Evolutionary conservation across 2,329 filamentous ascomycete genomes (phyloP).

Genomic region (Sclerotinia sclerotiorum): DNA sequence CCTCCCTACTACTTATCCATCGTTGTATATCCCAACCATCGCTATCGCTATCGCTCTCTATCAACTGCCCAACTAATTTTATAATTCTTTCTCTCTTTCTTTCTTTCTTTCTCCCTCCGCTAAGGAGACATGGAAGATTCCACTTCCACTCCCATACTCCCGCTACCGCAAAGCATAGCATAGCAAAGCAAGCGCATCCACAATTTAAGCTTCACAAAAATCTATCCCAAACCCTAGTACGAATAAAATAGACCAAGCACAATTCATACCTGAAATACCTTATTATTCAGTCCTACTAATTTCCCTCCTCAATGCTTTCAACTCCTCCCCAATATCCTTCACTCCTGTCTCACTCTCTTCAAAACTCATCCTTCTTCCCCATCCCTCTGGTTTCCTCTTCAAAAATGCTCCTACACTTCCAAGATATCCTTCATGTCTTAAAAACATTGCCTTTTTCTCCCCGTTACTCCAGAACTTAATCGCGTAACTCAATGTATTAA

Average conservation of each 20-base stretch:
- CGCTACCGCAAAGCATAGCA: no score
- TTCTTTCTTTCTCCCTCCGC: no score
- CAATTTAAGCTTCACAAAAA: neutral
- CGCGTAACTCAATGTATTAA: constrained; percentile 94
- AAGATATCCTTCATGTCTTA: constrained; percentile 93
- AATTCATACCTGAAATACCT: no score
- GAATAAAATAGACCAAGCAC: neutral
- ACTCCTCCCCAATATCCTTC: neutral
- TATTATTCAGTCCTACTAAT: neutral
- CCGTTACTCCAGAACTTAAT: constrained; percentile 98
- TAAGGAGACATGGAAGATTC: no score
- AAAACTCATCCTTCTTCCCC: constrained; percentile 76
- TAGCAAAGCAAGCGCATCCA: no score
- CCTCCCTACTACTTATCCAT: no score
- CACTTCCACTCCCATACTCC: no score
- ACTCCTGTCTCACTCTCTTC: constrained; percentile 32
- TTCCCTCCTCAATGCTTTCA: constrained; percentile 6
- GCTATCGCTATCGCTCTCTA: no score
- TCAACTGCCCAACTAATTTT: no score
- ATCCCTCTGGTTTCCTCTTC: constrained; percentile 85
- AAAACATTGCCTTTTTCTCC: constrained; percentile 90
- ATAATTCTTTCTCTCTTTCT: no score
- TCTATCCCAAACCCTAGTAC: neutral
- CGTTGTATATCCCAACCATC: no score
- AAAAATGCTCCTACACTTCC: constrained; percentile 93